A percentile compares a stretch with the other conserved stretches of the same genome.
Conservation (phyloP, 1,284 basidiomycete genomes). For the Omphalotus olearius region DNA sequence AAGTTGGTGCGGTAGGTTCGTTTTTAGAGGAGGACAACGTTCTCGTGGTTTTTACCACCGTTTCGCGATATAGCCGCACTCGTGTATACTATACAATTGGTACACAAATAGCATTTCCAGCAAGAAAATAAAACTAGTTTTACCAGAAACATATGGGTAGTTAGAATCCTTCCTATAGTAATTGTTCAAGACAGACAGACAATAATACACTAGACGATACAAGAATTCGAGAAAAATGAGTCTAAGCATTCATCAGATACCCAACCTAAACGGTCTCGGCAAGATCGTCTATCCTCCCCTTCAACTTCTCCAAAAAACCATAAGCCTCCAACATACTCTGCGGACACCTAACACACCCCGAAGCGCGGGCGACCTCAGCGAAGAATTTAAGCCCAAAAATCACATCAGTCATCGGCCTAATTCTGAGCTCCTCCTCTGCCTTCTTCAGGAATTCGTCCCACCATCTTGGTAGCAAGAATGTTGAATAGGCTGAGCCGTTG, state of each 20-base stretch:
- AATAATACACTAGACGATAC: too few species aligned
- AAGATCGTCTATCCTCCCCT: constrained; percentile 54
- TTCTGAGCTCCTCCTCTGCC: constrained; percentile 52
- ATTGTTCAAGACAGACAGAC: too few species aligned
- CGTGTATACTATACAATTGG: too few species aligned
- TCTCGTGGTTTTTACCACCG: too few species aligned
- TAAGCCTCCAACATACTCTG: constrained; percentile 59
- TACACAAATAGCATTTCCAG: too few species aligned
- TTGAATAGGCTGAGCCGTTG: constrained; percentile 46
- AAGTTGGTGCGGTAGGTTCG: constrained; percentile 8
- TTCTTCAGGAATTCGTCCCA: constrained; percentile 55
- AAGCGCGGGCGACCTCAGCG: constrained; percentile 42
- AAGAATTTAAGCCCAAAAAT: constrained; percentile 61
- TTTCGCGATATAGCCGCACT: too few species aligned
- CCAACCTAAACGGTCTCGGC: constrained; percentile 44
- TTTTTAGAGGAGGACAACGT: too few species aligned
- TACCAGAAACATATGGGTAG: too few species aligned
- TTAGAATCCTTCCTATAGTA: too few species aligned
- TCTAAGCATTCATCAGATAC: too few species aligned
- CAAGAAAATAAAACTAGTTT: too few species aligned
- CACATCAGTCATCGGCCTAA: constrained; percentile 51
- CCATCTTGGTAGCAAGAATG: constrained; percentile 57
- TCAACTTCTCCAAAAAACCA: constrained; percentile 49
- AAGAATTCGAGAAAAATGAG: too few species aligned
- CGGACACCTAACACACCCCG: constrained; percentile 55